A percentile compares a stretch with the other conserved stretches of the same genome.
phyloP scores from a whole-genome alignment of 768 basidiomycete genomes.

The Lactarius trivialis region DNA sequence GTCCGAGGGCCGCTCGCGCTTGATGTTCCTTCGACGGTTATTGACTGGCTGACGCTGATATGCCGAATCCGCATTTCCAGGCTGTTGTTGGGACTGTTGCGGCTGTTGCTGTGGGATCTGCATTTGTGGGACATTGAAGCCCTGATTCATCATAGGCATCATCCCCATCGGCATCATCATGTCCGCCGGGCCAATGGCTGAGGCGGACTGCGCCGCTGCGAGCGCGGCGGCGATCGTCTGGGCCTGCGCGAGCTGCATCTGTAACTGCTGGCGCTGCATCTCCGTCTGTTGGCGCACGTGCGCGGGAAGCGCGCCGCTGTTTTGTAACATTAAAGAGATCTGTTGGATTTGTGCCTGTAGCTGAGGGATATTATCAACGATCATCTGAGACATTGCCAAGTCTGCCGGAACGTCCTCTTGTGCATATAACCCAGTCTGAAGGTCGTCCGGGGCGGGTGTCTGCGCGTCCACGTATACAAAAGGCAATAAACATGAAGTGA shows the following conservation, averaged over 20 bases:
- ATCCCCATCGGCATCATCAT: slow-evolving; percentile 33
- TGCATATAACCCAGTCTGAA: slow-evolving; percentile 56
- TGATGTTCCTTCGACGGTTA: slow-evolving; percentile 67
- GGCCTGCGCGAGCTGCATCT: slow-evolving; percentile 73
- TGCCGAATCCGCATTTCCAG: slow-evolving; percentile 69
- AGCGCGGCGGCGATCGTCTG: slow-evolving; percentile 64
- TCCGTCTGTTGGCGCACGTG: slow-evolving; percentile 75
- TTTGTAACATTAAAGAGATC: slow-evolving; percentile 72
- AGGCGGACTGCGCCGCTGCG: slow-evolving; percentile 31
- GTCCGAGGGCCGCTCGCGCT: slow-evolving; percentile 79
- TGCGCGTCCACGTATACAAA: not conserved
- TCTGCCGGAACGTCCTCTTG: slow-evolving; percentile 61
- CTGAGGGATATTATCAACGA: slow-evolving; percentile 70
- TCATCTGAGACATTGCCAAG: slow-evolving; percentile 64
- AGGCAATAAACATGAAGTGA: not conserved
- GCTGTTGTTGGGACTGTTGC: slow-evolving; percentile 52
- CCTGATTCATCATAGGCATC: slow-evolving; percentile 19
- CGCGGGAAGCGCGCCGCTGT: slow-evolving; percentile 56
- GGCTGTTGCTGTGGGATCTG: slow-evolving; percentile 25
- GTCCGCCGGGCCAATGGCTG: slow-evolving; percentile 32
- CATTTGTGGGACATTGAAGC: slow-evolving; percentile 18
- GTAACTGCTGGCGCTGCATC: slow-evolving; percentile 75
- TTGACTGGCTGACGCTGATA: slow-evolving; percentile 82
- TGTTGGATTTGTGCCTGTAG: slow-evolving; percentile 83
- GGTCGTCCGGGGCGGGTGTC: slow-evolving; percentile 17